Base-by-base conservation (phyloP, 352 stramenopile genomes). In the Peronospora belbahrii region DNA sequence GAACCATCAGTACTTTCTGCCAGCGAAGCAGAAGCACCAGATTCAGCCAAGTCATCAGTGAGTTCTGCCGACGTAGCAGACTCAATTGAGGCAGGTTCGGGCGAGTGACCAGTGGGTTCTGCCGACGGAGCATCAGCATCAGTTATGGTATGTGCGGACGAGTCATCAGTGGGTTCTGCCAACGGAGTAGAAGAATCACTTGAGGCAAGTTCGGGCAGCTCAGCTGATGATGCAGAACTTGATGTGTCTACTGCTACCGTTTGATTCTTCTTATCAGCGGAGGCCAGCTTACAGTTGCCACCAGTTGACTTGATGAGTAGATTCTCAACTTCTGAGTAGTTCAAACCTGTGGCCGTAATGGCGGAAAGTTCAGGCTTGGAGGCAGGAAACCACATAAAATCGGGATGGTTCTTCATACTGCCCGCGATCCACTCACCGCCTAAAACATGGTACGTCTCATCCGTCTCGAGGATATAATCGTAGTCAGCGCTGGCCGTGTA, bases 311-410 rank as follows among this genome's bases (percentile, higher is more conserved):
- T 61, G 10, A 54, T 24, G 8, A 81, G 47, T 36, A 81, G 60
- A 35, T 62, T 46, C 37, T 73, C 65, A 24, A 81, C 65, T 41
- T 81, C 69, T 6, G 52, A 36, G 47, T 81, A 81, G 23, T 71
- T 54, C 20, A 81, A 55, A 11, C 69, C 69, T n/a, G 77, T 54
- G 4, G 59, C 43, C 10, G 69, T 80, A 32, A 54, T 56, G 9
- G 63, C 59, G 11, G 46, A 50, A 42, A 60, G 55, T 49, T 66
- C 69, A 0, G 69, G 66, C 24, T 61, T 66, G 38, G 25, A 55
- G 2, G 70, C 60, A 13, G 70, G 65, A n/a, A 88, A 68, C 77
- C 77, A 88, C 2, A 86, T 34, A 43, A 88, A 88, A 34, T 88
- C 77, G 0, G 71, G 67, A 48, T 88, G 77, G 39, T 74, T 67